phyloP scores from a whole-genome alignment of 257 asterid genomes.

The Solanum arcanum region DNA sequence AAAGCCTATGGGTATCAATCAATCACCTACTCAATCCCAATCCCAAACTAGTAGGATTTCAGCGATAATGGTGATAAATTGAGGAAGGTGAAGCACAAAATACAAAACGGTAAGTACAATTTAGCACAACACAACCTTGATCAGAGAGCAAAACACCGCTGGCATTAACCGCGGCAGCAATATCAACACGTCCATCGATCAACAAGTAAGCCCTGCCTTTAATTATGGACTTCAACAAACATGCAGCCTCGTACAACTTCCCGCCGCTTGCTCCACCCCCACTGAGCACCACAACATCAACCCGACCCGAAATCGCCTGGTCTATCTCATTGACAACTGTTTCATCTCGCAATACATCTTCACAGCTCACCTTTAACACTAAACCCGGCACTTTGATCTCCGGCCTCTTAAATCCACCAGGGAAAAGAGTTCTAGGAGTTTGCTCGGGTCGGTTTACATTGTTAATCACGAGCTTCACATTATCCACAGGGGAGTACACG shows the following conservation, averaged over 20 bases:
- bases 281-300: slow-evolving; percentile 74
- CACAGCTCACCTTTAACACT: slow-evolving; percentile 48
- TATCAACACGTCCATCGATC: slow-evolving; percentile 84
- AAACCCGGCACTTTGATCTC: slow-evolving; percentile 69
- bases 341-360: slow-evolving; percentile 38
- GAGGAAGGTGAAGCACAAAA: neutral
- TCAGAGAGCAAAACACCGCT: slow-evolving; percentile 89
- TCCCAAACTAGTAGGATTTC: neutral
- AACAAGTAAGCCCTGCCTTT: slow-evolving; percentile 72
- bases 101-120: neutral
- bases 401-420: slow-evolving; percentile 96
- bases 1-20: neutral
- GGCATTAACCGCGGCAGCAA: slow-evolving; percentile 81
- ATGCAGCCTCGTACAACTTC: slow-evolving; percentile 71
- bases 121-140: slow-evolving; percentile 45
- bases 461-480: slow-evolving; percentile 11
- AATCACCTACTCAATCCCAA: neutral
- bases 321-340: slow-evolving; percentile 44
- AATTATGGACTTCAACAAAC: slow-evolving; percentile 67
- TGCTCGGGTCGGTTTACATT: slow-evolving; percentile 25
- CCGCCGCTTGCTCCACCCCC: slow-evolving; percentile 59
- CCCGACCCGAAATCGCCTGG: slow-evolving; percentile 44
- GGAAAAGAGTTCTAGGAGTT: slow-evolving; percentile 60
- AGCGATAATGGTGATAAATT: neutral
- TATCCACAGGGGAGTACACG: neutral